Evolutionary conservation across 139 green algal genomes (phyloP).

Genomic region (Spirogloea muscicola): DNA sequence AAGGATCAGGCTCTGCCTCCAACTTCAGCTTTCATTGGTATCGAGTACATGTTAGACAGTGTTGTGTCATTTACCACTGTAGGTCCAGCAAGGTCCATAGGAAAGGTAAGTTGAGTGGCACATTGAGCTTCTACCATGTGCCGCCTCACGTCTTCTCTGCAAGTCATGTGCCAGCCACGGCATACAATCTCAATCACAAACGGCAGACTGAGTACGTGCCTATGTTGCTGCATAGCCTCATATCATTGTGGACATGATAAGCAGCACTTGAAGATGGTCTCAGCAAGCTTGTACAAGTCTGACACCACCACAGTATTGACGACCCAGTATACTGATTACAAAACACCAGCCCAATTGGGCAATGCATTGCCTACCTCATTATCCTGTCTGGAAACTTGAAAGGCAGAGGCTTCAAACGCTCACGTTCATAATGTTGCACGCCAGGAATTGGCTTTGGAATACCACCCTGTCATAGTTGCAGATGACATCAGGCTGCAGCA

Average conservation of each 20-base stretch:
- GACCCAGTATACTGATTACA: neutral
- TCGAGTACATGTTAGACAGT: too few species aligned
- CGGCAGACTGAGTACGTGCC: too few species aligned
- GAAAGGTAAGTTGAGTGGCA: constrained; percentile 73
- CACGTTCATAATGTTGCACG: neutral
- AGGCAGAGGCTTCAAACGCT: constrained; percentile 61
- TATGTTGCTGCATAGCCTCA: too few species aligned
- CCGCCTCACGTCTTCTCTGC: constrained; percentile 65
- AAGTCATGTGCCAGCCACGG: constrained; percentile 1
- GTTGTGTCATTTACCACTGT: constrained; percentile 36
- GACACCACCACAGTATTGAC: too few species aligned
- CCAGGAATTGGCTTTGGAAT: constrained; percentile 19
- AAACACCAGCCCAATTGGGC: neutral
- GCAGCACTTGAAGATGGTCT: too few species aligned
- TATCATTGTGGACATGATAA: too few species aligned
- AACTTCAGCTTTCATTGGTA: too few species aligned
- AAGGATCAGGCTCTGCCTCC: too few species aligned
- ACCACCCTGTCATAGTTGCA: constrained; percentile 24
- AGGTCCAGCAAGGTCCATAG: constrained; percentile 52
- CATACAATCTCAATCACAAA: too few species aligned
- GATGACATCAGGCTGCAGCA: neutral
- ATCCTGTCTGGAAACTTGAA: constrained; percentile 61
- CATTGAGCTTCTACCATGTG: constrained; percentile 67
- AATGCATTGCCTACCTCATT: constrained; percentile 23
- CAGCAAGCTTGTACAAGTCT: too few species aligned